These are phyloP conservation scores for Jacaranda mimosifolia DNA, from an alignment of 257 asterid genomes.

Conservation along the genomic window DNA sequence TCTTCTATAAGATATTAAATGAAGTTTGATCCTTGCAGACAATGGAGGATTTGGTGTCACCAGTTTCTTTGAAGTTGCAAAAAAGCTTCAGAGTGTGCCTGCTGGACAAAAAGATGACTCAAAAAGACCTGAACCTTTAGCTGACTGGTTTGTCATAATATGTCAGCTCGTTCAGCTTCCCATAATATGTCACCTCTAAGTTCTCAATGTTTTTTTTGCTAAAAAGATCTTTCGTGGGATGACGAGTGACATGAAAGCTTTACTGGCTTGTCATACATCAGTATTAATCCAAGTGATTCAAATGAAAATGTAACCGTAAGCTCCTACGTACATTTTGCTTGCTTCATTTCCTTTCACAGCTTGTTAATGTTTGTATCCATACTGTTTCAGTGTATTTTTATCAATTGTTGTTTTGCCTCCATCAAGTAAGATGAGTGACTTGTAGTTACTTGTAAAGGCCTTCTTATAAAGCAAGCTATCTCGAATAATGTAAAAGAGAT, in stretches of 20 bases:
- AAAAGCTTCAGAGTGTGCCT: slow-evolving; percentile 54
- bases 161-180: slow-evolving; percentile 89
- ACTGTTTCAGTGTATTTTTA: slow-evolving; percentile 26
- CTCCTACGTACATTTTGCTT: slow-evolving; percentile 28
- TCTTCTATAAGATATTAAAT: slow-evolving; percentile 29
- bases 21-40: slow-evolving; percentile 60
- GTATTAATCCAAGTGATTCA: slow-evolving; percentile 87
- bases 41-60: slow-evolving; percentile 86
- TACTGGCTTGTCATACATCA: slow-evolving; percentile 74
- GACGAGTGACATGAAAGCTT: slow-evolving; percentile 76
- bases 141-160: no score
- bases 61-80: slow-evolving; percentile 67
- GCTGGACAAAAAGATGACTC: slow-evolving; percentile 46
- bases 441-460: background rate
- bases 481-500: background rate
- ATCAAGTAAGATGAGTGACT: background rate
- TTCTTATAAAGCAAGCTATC: background rate
- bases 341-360: slow-evolving; percentile 18
- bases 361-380: background rate
- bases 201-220: slow-evolving; percentile 85
- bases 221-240: slow-evolving; percentile 73
- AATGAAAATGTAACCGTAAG: slow-evolving; percentile 93
- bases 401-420: background rate
- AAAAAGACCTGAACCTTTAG: slow-evolving; percentile 86
- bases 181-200: slow-evolving; percentile 96